Evolutionary conservation across 1,284 basidiomycete genomes (phyloP), one percentile per base, ranked within the genome.

Genomic region (Austroboletus niveus): DNA sequence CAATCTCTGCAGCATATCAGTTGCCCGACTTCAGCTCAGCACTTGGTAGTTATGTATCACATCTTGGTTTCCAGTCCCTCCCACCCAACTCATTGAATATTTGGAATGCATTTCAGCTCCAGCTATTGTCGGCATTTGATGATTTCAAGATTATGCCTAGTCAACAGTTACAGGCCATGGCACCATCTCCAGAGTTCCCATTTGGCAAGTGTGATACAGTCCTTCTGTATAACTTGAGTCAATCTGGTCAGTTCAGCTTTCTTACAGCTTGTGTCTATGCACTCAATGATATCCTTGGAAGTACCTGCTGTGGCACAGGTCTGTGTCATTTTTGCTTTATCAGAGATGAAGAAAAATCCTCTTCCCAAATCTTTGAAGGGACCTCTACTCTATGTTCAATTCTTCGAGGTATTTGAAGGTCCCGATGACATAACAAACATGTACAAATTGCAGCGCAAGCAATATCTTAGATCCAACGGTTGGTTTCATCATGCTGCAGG

Each of bases 51-150:
- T 49, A 14, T 12, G 4, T 34, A 5, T 40, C 32, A 29, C 2
- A 4, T 17, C 49, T 41, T 4, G 8, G 31, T 50, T 15, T 45
- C 4, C 31, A 9, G 2, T 39, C 15, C 17, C 3, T 8, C 2
- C 20, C 27, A 5, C 3, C 15, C 1, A 12, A 32, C 12, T 10
- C 8, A 1, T 12, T 54, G 2, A 40, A 42, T 11, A 15, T 50
- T 15, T 57, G 57, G 55, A 43, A 52, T n/a, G 24, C 31, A 30
- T 57, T 57, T 42, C 15, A 32, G 4, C 32, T 54, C 2, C 51
- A 57, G 12, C 38, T 50, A 12, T 9, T 46, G 17, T 58, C 41
- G 3, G 5, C 4, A 1, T 48, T 45, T 10, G 30, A 31, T 22
- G 22, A 17, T 2, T 34, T 1, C 0, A 48, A 36, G 20, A 20